Percentiles rank a stretch among this genome's conserved stretches.
Conservation (phyloP, 495 filamentous ascomycete genomes). For the Penicillium flavigenum region DNA sequence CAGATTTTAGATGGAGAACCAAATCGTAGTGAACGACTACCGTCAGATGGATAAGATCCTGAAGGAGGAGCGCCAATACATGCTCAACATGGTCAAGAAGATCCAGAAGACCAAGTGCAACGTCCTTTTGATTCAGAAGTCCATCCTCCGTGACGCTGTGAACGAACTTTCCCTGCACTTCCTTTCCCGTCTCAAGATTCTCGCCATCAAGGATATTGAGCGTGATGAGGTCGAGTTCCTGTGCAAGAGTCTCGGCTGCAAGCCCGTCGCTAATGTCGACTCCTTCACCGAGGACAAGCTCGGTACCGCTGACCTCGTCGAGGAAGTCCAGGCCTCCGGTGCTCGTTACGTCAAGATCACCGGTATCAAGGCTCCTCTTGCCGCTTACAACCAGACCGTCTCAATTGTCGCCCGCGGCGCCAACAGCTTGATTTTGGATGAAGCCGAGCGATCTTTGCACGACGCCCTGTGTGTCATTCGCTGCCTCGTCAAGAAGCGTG, state of each 20-base stretch:
- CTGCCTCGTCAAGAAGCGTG: conserved; percentile 98
- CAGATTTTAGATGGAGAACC: conserved; percentile 85
- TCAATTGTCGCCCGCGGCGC: conserved; percentile 92
- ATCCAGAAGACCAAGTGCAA: conserved; percentile 99
- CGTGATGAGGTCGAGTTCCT: conserved; percentile 98
- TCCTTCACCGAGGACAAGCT: conserved; percentile 99
- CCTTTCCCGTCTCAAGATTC: conserved; percentile 93
- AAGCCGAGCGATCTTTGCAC: conserved; percentile 93
- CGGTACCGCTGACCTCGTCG: conserved; percentile 89
- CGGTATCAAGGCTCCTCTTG: conserved; percentile 67
- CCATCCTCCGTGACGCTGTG: conserved; percentile 94
- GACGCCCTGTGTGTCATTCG: conserved; percentile 97
- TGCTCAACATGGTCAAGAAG: conserved; percentile 99
- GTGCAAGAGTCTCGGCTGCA: conserved; percentile 97
- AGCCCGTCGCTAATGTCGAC: conserved; percentile 97
- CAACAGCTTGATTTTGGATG: conserved; percentile 91
- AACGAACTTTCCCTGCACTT: conserved; percentile 97
- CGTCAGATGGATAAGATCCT: conserved; percentile 99
- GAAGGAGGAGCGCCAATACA: conserved; percentile 96
- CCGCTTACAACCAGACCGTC: conserved; percentile 71
- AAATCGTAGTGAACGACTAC: conserved; percentile 98
- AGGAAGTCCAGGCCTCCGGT: conserved; percentile 84
- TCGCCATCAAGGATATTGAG: conserved; percentile 95
- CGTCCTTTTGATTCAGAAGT: conserved; percentile 97
- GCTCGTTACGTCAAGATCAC: conserved; percentile 92